Conservation (phyloP, 2,329 filamentous ascomycete species). For the Elsinoe necatrix region DNA sequence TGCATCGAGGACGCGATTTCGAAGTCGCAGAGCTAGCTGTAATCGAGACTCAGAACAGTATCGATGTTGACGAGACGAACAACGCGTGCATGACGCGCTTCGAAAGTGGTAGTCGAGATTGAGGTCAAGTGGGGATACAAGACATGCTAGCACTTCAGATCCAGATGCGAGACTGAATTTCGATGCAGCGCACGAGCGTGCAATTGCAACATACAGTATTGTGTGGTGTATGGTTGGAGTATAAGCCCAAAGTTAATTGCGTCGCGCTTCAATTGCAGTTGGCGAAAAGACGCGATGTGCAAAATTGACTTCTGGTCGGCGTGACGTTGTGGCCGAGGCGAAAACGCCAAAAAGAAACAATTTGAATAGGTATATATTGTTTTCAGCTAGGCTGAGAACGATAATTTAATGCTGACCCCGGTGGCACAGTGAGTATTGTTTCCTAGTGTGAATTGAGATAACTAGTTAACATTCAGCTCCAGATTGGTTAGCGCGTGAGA, state of each 20-base stretch:
- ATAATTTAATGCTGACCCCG: no score
- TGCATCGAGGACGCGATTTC: not conserved
- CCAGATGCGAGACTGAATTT: not conserved
- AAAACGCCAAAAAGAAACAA: not conserved
- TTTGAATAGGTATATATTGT: no score
- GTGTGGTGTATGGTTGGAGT: not conserved
- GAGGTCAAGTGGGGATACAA: no score
- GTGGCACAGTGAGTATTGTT: no score
- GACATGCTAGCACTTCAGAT: not conserved
- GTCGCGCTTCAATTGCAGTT: not conserved
- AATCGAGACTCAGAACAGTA: not conserved
- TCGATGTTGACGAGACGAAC: not conserved
- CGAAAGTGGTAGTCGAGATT: not conserved
- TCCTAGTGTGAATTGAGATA: no score
- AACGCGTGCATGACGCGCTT: not conserved
- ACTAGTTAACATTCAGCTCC: no score
- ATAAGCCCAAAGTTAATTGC: slow-evolving; percentile 6
- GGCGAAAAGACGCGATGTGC: not conserved
- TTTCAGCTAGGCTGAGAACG: no score
- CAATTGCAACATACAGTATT: not conserved
- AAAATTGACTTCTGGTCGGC: not conserved
- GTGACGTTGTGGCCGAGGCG: not conserved
- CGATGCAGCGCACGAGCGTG: not conserved
- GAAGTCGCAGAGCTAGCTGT: not conserved
- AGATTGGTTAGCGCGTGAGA: not conserved